phyloP scores from a whole-genome alignment of 768 basidiomycete genomes.

The Russula virescens region DNA sequence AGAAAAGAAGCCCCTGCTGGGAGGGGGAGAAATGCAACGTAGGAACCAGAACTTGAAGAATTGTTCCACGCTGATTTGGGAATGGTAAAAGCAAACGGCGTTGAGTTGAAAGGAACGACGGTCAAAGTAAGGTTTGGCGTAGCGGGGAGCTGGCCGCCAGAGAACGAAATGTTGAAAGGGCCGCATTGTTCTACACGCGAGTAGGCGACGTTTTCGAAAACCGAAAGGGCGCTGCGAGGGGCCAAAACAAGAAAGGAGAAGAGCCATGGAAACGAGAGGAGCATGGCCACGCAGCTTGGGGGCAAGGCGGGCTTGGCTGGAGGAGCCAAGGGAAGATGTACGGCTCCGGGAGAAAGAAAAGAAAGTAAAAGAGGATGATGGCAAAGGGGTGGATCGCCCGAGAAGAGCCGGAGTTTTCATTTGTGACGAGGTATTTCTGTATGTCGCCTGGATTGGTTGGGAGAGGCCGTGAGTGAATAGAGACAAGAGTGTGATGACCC shows the following conservation, averaged over 20 bases:
- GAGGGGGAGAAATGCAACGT: conserved; percentile 48
- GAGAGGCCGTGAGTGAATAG: not conserved
- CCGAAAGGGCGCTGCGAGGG: conserved; percentile 28
- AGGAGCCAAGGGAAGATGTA: not conserved
- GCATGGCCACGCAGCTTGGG: conserved; percentile 10
- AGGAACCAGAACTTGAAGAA: conserved; percentile 37
- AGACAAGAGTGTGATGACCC: too few species aligned
- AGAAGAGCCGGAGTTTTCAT: not conserved
- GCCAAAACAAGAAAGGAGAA: conserved; percentile 24
- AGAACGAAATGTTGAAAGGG: conserved; percentile 42
- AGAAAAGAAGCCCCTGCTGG: conserved; percentile 45
- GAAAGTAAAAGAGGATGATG: not conserved
- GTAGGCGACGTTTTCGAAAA: conserved; percentile 31
- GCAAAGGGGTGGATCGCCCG: not conserved
- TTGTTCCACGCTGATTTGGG: conserved; percentile 34
- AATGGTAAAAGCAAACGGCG: conserved; percentile 44
- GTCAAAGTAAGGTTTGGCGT: conserved; percentile 42
- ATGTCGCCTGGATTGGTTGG: not conserved
- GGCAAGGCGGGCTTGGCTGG: not conserved
- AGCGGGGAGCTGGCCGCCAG: conserved; percentile 34
- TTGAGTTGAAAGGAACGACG: conserved; percentile 49
- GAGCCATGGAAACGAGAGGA: conserved; percentile 10
- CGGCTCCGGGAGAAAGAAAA: not conserved
- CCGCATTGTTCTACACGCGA: conserved; percentile 50
- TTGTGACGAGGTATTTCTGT: not conserved